Base-by-base conservation (phyloP, 1,139 yeast genomes). In the Candida sp. region DNA sequence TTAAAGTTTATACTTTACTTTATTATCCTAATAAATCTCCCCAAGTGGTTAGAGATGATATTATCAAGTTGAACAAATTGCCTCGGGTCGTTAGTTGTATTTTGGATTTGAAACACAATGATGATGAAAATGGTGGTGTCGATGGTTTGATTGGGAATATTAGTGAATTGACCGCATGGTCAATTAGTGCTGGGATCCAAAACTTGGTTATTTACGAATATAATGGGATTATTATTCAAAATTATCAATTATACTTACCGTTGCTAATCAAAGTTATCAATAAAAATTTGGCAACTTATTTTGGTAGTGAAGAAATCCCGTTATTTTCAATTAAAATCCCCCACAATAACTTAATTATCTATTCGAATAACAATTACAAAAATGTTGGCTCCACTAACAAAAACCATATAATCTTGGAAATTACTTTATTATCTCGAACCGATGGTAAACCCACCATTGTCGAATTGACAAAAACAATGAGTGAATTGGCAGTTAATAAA, bases 391-490 rank as follows among this genome's bases (percentile, higher is more conserved):
- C 57, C 40, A 39, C 36, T 43, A 52, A 32, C 42, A 49, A 63
- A 34, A 69, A 75, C 27, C 84, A 82, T 45, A 12, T 32, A 7
- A 32, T 32, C 12, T 74, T 93, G 45, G 81, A 77, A 43, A 76
- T 93, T 48, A 75, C 81, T 35, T 67, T 95, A 44, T 67, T 91
- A 35, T 82, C 95, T 21, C 73, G 77, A 39, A 79, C 82, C 39
- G 98, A 95, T 60, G 99, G 99, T 5, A 83, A 95, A 50, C 86
- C 90, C 44, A 85, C 97, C 19, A 81, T 93, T 48, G 93, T 90
- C 32, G 96, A 89, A 53, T 73, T 95, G 47, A 86, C 99, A 21
- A 84, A 80, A 55, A 87, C 96, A 32, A 82, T 91, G 81, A 82
- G 96, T 38, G 90, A 84, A 45, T 70, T 89, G 50, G 87, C 91